These are phyloP conservation scores for Populus simonii DNA, from an alignment of 345 rosid species.

Conservation along the genomic window DNA sequence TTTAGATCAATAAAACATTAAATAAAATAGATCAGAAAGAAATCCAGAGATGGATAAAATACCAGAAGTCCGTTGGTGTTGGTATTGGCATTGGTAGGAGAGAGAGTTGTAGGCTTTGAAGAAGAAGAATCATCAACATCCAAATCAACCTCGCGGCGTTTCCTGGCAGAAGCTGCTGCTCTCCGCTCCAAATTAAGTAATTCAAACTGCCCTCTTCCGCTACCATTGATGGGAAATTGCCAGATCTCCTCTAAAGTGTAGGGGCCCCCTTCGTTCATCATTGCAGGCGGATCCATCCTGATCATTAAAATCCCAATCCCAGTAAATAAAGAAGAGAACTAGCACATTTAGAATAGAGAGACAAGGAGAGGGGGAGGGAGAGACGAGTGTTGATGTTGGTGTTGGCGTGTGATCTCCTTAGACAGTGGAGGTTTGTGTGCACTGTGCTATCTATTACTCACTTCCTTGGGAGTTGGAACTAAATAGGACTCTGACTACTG, in stretches of 20 bases:
- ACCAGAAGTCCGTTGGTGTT: slow-evolving; percentile 29
- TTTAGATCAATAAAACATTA: neutral
- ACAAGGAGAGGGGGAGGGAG: neutral
- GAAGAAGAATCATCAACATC: slow-evolving; percentile 35
- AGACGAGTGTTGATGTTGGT: slow-evolving; percentile 1
- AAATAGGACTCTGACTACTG: neutral
- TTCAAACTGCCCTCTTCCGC: slow-evolving; percentile 43
- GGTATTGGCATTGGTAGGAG: slow-evolving; percentile 46
- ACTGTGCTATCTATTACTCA: slow-evolving; percentile 18
- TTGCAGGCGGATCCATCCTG: slow-evolving; percentile 67
- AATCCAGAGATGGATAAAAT: neutral
- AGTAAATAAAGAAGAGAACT: neutral
- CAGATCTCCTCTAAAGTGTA: slow-evolving; percentile 73
- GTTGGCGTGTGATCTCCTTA: slow-evolving; percentile 40
- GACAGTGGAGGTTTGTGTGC: slow-evolving; percentile 47
- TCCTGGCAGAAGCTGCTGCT: slow-evolving; percentile 37
- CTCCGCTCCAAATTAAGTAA: slow-evolving; percentile 40
- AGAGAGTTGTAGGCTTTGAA: slow-evolving; percentile 17
- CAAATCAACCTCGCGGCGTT: slow-evolving; percentile 52
- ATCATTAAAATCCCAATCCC: neutral
- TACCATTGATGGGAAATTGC: slow-evolving; percentile 59
- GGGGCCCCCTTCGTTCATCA: slow-evolving; percentile 55
- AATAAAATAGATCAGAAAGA: slow-evolving; percentile 5
- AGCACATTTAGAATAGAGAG: neutral
- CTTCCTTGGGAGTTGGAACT: neutral